Conservation (phyloP, 2,329 filamentous ascomycete species). For the Stenocarpella maydis region DNA sequence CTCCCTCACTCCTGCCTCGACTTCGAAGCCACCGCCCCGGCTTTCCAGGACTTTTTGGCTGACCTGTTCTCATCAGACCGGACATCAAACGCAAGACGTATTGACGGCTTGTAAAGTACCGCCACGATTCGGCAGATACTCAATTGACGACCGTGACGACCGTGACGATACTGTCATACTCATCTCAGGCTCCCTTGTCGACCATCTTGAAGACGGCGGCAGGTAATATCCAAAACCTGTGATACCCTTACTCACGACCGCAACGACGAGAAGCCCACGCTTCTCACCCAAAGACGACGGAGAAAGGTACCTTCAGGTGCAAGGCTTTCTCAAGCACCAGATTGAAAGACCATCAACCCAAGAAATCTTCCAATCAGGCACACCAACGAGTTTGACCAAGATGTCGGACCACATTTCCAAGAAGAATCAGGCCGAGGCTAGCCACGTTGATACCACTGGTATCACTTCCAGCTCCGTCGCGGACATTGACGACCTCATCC, state of each 20-base stretch:
- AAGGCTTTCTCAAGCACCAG: background rate
- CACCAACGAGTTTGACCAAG: background rate
- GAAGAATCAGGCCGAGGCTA: constrained; percentile 4
- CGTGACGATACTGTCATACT: background rate
- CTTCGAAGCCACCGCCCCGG: background rate
- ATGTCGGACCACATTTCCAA: constrained; percentile 20
- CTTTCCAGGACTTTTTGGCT: background rate
- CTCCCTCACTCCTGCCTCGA: background rate
- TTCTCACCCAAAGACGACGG: background rate
- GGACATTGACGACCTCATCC: background rate
- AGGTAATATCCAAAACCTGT: constrained; percentile 1
- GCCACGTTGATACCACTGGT: background rate
- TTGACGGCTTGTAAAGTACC: constrained; percentile 6
- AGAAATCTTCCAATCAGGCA: background rate
- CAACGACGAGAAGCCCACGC: constrained; percentile 15
- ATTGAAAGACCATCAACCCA: background rate
- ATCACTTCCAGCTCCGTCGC: constrained; percentile 16
- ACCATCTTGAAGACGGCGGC: constrained; percentile 18
- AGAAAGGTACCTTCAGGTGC: constrained; percentile 24
- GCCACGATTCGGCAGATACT: background rate
- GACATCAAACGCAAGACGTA: background rate
- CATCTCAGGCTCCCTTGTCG: background rate
- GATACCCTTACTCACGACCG: constrained; percentile 4
- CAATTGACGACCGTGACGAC: background rate
- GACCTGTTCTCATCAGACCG: constrained; percentile 14